Base-by-base conservation (phyloP, 352 stramenopile species). In the Globisporangium iwayamae region DNA sequence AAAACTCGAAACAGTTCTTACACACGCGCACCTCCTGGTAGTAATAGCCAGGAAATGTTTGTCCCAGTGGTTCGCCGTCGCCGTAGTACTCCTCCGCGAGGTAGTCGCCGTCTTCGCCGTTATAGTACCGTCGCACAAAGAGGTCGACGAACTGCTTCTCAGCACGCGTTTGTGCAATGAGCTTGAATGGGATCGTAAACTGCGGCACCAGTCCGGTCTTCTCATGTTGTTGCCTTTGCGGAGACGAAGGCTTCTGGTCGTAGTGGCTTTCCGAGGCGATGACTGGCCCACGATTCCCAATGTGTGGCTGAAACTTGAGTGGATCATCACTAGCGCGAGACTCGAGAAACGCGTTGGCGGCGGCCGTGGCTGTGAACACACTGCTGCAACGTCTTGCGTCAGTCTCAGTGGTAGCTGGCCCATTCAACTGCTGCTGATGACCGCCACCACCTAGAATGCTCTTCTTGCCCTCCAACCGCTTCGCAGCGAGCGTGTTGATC, bases 1-100 rank as follows among this genome's bases (percentile, higher is more conserved):
- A 95, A 48, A 95, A 78, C 41, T 75, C 74, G 60, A 90, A 95
- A 70, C 86, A 95, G 58, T 92, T 87, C 18, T 46, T 60, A 45
- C 86, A 95, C 2, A 95, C 83, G 25, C 87, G 81, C 11, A 91
- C 79, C 18, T 93, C 72, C 63, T 91, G 83, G 60, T 94, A 94
- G 59, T 91, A 94, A 51, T 93, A 92, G 0, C 86, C 85, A 7
- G 86, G 86, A 60, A 93, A 94, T 0, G 76, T 87, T 55, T 83
- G 62, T 6, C 84, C 86, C 0, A 94, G 75, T 0, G 83, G 79
- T 47, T 94, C 84, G 22, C 83, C 81, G 38, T 93, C 82, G 52
- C 81, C 86, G 48, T 90, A 91, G 56, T 89, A 91, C 14, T 75
- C 75, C 46, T 93, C 79, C 0, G 81, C 81, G 8, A 94, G 66